Conservation (phyloP, 1,284 basidiomycete species). For the Uromyces viciae-fabae region DNA sequence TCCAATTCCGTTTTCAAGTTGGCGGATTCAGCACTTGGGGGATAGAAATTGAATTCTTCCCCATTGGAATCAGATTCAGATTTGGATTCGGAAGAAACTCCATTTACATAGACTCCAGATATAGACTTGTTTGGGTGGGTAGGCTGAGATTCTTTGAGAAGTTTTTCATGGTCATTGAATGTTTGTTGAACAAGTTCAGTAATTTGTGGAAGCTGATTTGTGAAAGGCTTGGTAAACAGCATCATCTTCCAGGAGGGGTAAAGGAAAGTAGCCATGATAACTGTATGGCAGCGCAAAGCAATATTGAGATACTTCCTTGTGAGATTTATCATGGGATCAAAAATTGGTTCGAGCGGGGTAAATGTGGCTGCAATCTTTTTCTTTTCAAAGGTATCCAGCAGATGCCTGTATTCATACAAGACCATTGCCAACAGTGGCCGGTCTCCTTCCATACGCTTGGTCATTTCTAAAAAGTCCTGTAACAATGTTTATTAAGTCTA, state of each 20-base stretch:
- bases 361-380: not conserved
- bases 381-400: not conserved
- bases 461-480: not conserved
- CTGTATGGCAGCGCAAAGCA: not conserved
- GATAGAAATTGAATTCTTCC: not conserved
- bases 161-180: not conserved
- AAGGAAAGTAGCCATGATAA: slow-evolving; percentile 4
- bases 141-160: not conserved
- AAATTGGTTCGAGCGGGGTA: not conserved
- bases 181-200: not conserved
- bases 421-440: not conserved
- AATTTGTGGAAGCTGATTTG: not conserved
- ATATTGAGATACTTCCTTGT: not conserved
- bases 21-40: not conserved
- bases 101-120: not conserved
- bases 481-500: not conserved
- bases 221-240: not conserved
- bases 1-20: not conserved
- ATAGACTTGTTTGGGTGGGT: not conserved
- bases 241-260: not conserved
- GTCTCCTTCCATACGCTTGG: not conserved
- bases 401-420: not conserved
- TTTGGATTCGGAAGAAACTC: no score
- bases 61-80: not conserved
- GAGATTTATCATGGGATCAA: not conserved